Evolutionary conservation across 305 asterid genomes (phyloP), one percentile per base, ranked within the genome.

Genomic region (Nicotiana rustica): DNA sequence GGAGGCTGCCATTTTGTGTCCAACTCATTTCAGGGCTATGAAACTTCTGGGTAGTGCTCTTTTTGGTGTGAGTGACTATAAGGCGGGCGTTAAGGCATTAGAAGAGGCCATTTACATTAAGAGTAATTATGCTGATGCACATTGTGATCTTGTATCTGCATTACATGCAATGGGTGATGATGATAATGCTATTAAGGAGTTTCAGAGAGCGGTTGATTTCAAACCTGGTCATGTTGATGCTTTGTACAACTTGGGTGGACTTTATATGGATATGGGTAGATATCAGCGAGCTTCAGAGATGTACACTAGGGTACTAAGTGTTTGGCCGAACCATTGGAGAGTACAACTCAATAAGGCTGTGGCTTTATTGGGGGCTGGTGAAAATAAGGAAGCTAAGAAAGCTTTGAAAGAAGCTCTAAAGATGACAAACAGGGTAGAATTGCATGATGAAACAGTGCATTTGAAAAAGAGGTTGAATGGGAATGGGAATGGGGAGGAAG

Each of bases 201-300:
- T 96, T 82, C 99, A 96, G 81, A 96, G 95, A 91, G 99, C 99
- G 17, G 93, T 96, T 83, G 99, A 96, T 88, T 88, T 96, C 76
- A 96, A 93, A 83, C 99, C 99, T 3, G 98, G 99, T 9, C 99
- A 96, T 82, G 92, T 96, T 2, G 99, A 96, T 85, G 97, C 98
- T 66, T 78, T 96, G 77, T 96, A 96, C 84, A 96, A 96, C 85
- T 85, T 96, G 85, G 99, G 99, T 38, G 98, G 98, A 60, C 88
- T 96, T 13, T 95, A 96, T 85, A 95, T 96, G 99, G 99, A 96
- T 88, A 95, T 96, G 98, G 98, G 98, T 44, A 90, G 99, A 84
- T 96, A 93, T 69, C 99, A 93, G 69, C 87, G 98, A 88, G 99
- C 99, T 15, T 96, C 98, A 0, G 99, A 96, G 90, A 95, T 96